These are phyloP conservation scores for Cryphonectria parasitica DNA, from an alignment of 2,329 filamentous ascomycete species.

Conservation along the genomic window DNA sequence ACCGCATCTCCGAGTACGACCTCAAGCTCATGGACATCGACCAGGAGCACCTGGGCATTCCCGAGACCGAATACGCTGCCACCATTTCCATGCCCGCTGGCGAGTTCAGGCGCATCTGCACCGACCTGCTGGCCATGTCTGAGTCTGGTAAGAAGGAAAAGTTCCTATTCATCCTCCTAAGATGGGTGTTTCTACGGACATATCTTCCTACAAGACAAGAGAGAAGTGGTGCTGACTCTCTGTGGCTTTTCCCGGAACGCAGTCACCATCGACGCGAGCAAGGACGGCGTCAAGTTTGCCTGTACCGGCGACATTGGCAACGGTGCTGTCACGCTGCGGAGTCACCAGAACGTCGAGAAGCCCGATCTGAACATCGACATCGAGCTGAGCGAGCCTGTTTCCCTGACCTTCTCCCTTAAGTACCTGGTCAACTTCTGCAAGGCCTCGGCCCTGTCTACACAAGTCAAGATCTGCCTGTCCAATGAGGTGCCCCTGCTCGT, in stretches of 20 bases:
- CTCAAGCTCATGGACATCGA: slow-evolving; percentile 99
- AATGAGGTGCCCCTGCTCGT: slow-evolving; percentile 96
- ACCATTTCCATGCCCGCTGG: slow-evolving; percentile 84
- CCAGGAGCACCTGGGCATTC: slow-evolving; percentile 98
- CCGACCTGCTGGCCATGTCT: slow-evolving; percentile 87
- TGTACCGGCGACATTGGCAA: slow-evolving; percentile 95
- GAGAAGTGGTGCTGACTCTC: slow-evolving; percentile 1
- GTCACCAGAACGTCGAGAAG: slow-evolving; percentile 88
- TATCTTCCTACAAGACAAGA: background rate
- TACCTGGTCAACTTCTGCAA: slow-evolving; percentile 99
- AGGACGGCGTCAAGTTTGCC: slow-evolving; percentile 95
- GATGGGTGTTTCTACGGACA: background rate
- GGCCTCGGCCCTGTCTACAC: slow-evolving; percentile 78
- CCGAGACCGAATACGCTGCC: slow-evolving; percentile 96
- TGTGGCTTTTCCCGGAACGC: background rate
- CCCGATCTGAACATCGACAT: slow-evolving; percentile 84
- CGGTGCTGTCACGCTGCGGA: slow-evolving; percentile 88
- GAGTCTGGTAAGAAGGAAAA: slow-evolving; percentile 76
- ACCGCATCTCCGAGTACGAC: slow-evolving; percentile 97
- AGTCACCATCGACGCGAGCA: slow-evolving; percentile 95
- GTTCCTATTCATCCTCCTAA: too few species aligned
- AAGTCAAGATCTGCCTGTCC: slow-evolving; percentile 91
- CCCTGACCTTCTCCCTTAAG: slow-evolving; percentile 96
- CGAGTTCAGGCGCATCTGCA: slow-evolving; percentile 95
- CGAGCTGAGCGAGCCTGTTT: slow-evolving; percentile 87